Conservation (phyloP, 2,329 filamentous ascomycete genomes). For the Hysterium pulicare region DNA sequence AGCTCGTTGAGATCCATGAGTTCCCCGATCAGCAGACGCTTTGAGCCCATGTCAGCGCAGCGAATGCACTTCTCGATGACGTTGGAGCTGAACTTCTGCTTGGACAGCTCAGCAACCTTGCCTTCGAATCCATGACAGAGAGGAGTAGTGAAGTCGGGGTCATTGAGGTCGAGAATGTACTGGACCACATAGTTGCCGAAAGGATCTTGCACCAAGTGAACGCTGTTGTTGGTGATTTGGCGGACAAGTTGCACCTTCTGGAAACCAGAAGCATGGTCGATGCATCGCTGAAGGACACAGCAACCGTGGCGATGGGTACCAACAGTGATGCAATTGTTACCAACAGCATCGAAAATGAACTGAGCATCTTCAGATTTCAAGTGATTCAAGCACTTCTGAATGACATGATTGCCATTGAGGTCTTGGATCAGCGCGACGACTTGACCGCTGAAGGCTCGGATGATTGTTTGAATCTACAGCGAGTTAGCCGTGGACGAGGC, state of each 20-base stretch:
- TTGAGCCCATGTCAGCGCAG: conserved; percentile 71
- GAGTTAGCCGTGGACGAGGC: conserved; percentile 3
- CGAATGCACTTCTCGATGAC: conserved; percentile 92
- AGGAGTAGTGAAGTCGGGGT: conserved; percentile 82
- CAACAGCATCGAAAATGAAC: conserved; percentile 96
- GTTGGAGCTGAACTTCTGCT: conserved; percentile 99
- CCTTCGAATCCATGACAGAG: conserved; percentile 78
- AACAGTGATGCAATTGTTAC: conserved; percentile 79
- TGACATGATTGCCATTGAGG: conserved; percentile 97
- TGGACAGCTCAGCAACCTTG: conserved; percentile 69
- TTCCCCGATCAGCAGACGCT: conserved; percentile 80
- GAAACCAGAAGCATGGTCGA: conserved; percentile 87
- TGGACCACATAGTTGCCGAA: conserved; percentile 99
- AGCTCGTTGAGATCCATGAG: conserved; percentile 72
- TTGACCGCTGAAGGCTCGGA: conserved; percentile 73
- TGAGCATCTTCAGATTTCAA: conserved; percentile 78
- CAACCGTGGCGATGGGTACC: conserved; percentile 97
- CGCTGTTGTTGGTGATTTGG: conserved; percentile 85
- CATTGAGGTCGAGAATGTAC: conserved; percentile 92
- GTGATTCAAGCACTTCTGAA: conserved; percentile 98
- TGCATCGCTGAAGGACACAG: conserved; percentile 96
- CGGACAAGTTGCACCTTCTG: conserved; percentile 86
- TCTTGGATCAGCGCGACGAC: conserved; percentile 97
- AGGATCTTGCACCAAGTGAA: conserved; percentile 86
- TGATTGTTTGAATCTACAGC: conserved; percentile 70